Conservation (phyloP, 1,284 basidiomycete species). For the Dichomitus squalens region DNA sequence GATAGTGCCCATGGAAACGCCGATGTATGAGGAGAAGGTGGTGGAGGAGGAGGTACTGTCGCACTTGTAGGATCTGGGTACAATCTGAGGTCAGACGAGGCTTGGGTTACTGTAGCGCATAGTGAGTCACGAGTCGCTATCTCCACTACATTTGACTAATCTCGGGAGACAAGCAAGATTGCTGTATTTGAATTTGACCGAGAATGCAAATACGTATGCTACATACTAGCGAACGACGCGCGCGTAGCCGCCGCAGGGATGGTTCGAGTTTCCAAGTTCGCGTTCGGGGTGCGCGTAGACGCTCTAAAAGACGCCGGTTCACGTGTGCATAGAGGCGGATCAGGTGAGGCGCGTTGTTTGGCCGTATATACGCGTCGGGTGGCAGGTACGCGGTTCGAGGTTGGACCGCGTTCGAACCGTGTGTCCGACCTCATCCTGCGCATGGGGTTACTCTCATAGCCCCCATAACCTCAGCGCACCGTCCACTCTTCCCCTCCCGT, state of each 20-base stretch:
- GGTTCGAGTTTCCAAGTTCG: too few relatives aligned
- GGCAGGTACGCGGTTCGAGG: conserved; percentile 16
- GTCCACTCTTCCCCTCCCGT: neutral
- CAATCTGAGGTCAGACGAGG: too few relatives aligned
- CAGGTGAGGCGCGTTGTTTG: conserved; percentile 34
- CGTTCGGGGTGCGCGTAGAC: neutral
- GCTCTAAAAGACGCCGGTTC: neutral
- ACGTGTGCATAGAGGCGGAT: conserved; percentile 1
- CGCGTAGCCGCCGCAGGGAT: too few relatives aligned
- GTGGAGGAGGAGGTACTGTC: too few relatives aligned
- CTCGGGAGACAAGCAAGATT: neutral
- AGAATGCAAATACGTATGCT: too few relatives aligned
- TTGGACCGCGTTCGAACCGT: conserved; percentile 14
- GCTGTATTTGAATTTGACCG: neutral
- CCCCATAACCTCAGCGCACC: conserved; percentile 1
- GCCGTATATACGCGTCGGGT: conserved; percentile 29
- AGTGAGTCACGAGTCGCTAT: neutral
- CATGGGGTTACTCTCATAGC: conserved; percentile 18
- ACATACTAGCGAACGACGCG: too few relatives aligned
- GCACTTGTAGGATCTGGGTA: too few relatives aligned
- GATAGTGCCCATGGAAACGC: too few relatives aligned
- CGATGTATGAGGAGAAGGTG: too few relatives aligned
- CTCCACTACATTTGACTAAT: too few relatives aligned
- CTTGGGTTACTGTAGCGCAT: neutral
- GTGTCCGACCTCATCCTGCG: conserved; percentile 4